Evolutionary conservation across 2,329 filamentous ascomycete species (phyloP), one percentile per base, ranked within the genome.

Genomic region (Calycina herbarum): DNA sequence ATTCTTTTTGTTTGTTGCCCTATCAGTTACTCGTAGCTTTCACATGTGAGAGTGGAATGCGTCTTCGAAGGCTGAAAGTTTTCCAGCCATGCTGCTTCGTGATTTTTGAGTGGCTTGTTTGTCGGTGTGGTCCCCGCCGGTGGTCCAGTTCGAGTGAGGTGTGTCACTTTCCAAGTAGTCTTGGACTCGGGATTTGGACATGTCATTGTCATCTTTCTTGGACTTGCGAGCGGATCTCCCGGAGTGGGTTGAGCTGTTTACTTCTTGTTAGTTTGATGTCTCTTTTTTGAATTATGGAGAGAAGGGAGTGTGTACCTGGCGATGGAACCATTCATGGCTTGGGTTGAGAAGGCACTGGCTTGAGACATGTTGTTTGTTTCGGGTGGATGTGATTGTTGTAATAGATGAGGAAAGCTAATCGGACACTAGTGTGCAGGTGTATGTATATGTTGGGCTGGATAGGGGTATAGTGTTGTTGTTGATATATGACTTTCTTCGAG

Each of bases 281-380:
- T 8, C 17, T 27, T 20, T 13, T 54, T 27, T 57, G 11, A 31
- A 31, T 33, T 7, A 13, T 57, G 11, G 11, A 31, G 24, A 29
- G 27, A 57, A 7, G 17, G 10, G 31, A 24, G 20, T 33, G 27
- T n/a, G 4, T 57, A 57, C 56, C 56, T 57, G 6, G 56, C 13
- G 11, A 35, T 31, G 7, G 56, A 57, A 35, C 56, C 56, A 33
- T 57, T n/a, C 29, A 33, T 35, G 56, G 56, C 56, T 57, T 57
- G 5, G 29, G 56, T 57, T 35, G 56, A 57, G 5, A 29, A 57
- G 15, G 29, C 56, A 35, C 27, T 20, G 11, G 1, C 15, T 57
- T 57, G 56, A 33, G 56, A 57, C 56, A 57, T 57, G 29, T 8
- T 51, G n/a, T 20, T 42, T 51, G n/a, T 3, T 51, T 5, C 24